Evolutionary conservation across 129 eudicot genomes (phyloP), one percentile per base, ranked within the genome.

Genomic region (Pseudognaphalium luteoalbum): DNA sequence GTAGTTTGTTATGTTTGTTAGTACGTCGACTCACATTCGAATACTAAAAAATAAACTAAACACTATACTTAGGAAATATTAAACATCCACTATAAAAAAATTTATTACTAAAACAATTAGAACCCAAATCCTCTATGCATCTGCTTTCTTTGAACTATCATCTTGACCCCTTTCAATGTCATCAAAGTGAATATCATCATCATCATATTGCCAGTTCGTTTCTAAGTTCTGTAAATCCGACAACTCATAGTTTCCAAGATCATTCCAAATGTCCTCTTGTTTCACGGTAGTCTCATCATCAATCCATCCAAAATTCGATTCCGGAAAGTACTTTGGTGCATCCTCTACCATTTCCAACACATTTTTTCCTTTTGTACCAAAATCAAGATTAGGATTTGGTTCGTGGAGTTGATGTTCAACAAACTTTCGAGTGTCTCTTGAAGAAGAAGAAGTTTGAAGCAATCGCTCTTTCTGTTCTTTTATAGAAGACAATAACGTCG

Each of bases 171-270:
- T 51, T 42, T 68, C 82, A 47, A 75, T 69, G 61, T 85, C 85
- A 41, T 79, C 72, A 4, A 81, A 77, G 1, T 81, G 80, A 62
- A 78, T 78, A 67, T 84, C 96, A 47, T 75, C 96, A 47, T 75
- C 88, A 19, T 52, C 70, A 34, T 76, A 42, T 71, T 91, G 39
- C 82, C 81, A 10, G 14, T 83, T 72, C 77, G 83, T 76, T 70
- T 80, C 89, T 20, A 86, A 66, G 66, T 90, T 82, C 98, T 90
- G 88, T 35, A 79, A 69, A 74, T 89, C 88, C 58, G 93, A 75
- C 72, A 89, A 68, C 76, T 74, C 86, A 70, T 60, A 86, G 83
- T 79, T 85, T 52, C 80, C 66, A 63, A 84, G 21, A 81, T 86
- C 84, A 69, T 69, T 68, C 97, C 97, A 92, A 17, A 77, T 37